Evolutionary conservation across 768 basidiomycete genomes (phyloP), one percentile per base, ranked within the genome.

Genomic region (Mycena amicta): DNA sequence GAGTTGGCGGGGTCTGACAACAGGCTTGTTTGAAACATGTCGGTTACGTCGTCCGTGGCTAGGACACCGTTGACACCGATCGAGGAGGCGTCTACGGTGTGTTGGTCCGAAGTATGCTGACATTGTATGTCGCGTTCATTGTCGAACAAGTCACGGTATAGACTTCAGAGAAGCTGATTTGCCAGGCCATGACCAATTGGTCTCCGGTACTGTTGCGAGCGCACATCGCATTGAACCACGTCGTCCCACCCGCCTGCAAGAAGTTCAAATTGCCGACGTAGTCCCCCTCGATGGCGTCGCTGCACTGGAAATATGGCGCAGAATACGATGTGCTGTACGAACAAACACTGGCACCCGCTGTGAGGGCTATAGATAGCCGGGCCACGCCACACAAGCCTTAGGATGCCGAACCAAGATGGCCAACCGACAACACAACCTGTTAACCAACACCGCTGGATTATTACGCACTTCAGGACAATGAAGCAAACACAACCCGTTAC

Each of bases 121-220:
- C 55, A 3, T 23, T 20, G 25, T 56, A 55, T 4, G 54, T 55
- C 28, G 54, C 54, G 45, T 55, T 55, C 45, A 55, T 47, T 25
- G 40, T 45, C 20, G 29, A 5, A 20, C 54, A 55, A 8, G 41
- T 45, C 13, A 55, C 18, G n/a, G 47, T 47, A 23, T n/a, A 20
- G 12, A 40, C 55, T 3, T 16, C 27, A 16, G 22, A 37, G 40
- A 1, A 3, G 23, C 2, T 1, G 3, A 6, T 16, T n/a, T 13
- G n/a, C 49, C 55, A 56, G 2, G 33, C 55, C 13, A 56, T 37
- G n/a, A 40, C 4, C 11, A 56, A 13, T 22, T 50, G 33, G 28
- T 56, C 55, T 6, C 55, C 55, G 2, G 30, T 18, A 33, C 25
- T 50, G n/a, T 18, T n/a, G 33, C 37, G 27, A 22, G 22, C 27